Percentiles rank a stretch among this genome's conserved stretches.
Conservation (phyloP, 306 rosid species). For the Canavalia ensiformis region DNA sequence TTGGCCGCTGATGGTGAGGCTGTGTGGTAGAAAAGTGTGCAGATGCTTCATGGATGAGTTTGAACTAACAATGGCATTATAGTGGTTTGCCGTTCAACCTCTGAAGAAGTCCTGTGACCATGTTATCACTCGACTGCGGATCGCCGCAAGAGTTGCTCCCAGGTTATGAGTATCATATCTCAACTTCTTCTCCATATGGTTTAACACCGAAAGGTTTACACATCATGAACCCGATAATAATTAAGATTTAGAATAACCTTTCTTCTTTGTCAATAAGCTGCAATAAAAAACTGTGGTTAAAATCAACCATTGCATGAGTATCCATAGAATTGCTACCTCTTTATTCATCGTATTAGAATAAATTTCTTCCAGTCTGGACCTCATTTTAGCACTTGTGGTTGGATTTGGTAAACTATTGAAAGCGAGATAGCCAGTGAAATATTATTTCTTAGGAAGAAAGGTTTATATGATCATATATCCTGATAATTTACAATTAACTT, state of each 20-base stretch:
- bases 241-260: constrained; percentile 34
- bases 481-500: too few species aligned
- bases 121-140: constrained; percentile 80
- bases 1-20: constrained; percentile 94
- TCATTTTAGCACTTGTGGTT: constrained; percentile 22
- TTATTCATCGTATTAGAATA: constrained; percentile 6
- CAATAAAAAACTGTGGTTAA: constrained; percentile 21
- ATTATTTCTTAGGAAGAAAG: too few species aligned
- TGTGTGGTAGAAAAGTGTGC: too few species aligned
- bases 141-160: constrained; percentile 61
- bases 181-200: constrained; percentile 12
- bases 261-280: constrained; percentile 25
- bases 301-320: not conserved
- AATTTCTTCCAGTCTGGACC: constrained; percentile 9
- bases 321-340: not conserved
- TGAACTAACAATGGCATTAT: constrained; percentile 89
- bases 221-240: not conserved
- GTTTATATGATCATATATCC: too few species aligned
- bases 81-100: constrained; percentile 92
- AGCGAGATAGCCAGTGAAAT: too few species aligned
- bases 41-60: constrained; percentile 86
- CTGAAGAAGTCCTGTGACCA: too few species aligned
- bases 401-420: constrained; percentile 19
- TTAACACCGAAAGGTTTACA: not conserved
- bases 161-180: constrained; percentile 45